Percentiles rank a stretch among this genome's conserved stretches.
Evolutionary conservation across 352 stramenopile genomes (phyloP).

Genomic region (Globisporangium megalacanthum): DNA sequence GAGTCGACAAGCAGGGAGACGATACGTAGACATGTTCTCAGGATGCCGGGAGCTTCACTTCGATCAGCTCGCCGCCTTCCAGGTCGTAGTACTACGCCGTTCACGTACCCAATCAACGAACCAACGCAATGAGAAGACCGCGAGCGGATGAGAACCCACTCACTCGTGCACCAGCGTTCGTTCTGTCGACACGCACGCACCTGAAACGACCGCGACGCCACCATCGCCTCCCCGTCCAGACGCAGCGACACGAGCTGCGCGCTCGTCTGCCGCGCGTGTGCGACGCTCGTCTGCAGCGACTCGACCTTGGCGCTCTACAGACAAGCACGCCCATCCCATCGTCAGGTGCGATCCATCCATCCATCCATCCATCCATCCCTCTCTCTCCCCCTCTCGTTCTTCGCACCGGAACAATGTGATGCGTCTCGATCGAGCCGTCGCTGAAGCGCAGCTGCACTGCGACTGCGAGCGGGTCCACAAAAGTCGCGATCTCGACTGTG

Average conservation of each 20-base stretch:
- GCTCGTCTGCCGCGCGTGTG: constrained; percentile 21
- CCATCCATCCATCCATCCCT: too few relatives aligned
- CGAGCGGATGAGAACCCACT: too few relatives aligned
- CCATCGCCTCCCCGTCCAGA: constrained; percentile 54
- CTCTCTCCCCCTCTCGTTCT: too few relatives aligned
- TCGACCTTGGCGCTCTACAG: constrained; percentile 39
- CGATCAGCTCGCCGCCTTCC: constrained; percentile 62
- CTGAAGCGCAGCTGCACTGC: constrained; percentile 39
- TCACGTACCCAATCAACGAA: too few relatives aligned
- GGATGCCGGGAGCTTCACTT: constrained; percentile 45
- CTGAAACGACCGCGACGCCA: constrained; percentile 29
- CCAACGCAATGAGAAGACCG: too few relatives aligned
- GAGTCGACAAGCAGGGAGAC: too few relatives aligned
- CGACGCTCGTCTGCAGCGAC: constrained; percentile 27
- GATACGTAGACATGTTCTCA: too few relatives aligned
- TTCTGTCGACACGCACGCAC: too few relatives aligned
- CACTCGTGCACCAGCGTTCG: too few relatives aligned
- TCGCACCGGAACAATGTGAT: constrained; percentile 36
- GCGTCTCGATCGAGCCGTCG: constrained; percentile 23
- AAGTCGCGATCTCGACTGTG: constrained; percentile 38
- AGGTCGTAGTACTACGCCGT: constrained; percentile 47
- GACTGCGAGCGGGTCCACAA: constrained; percentile 27
- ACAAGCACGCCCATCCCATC: background rate
- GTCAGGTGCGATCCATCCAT: background rate
- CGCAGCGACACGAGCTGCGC: constrained; percentile 27